Evolutionary conservation across 83 land plant genomes (phyloP).

Genomic region (Diphasiastrum complanatum): DNA sequence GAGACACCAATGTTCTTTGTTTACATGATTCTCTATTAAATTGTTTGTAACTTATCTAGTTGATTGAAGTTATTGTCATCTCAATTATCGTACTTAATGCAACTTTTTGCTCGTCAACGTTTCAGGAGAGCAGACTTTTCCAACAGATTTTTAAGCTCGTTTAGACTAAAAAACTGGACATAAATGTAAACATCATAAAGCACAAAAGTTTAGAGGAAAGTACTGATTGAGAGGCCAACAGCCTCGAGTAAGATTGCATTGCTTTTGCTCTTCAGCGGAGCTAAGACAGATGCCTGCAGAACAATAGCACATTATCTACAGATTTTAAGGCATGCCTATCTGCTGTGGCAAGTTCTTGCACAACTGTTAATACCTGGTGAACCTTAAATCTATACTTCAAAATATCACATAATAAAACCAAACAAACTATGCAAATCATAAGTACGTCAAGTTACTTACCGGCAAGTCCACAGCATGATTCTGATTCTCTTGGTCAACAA

Average conservation of each 20-base stretch:
- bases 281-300: conserved; percentile 25
- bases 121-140: no score
- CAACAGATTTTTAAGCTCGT: no score
- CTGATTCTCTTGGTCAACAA: conserved; percentile 31
- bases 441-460: conserved; percentile 15
- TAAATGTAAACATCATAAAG: background rate
- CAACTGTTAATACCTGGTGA: no score
- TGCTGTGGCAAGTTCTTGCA: background rate
- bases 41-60: no score
- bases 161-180: background rate
- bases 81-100: no score
- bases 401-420: background rate
- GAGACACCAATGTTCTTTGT: no score
- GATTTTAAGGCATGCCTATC: background rate
- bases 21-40: no score
- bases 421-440: background rate
- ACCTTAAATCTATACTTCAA: background rate
- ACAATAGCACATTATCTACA: background rate
- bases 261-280: conserved; percentile 23
- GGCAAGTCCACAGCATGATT: conserved; percentile 36
- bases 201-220: background rate
- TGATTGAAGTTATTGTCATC: no score
- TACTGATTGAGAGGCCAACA: conserved; percentile 26
- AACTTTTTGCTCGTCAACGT: no score
- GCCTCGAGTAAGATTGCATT: conserved; percentile 24